Evolutionary conservation across 2,329 filamentous ascomycete species (phyloP).

Genomic region (Fusarium drepaniforme): DNA sequence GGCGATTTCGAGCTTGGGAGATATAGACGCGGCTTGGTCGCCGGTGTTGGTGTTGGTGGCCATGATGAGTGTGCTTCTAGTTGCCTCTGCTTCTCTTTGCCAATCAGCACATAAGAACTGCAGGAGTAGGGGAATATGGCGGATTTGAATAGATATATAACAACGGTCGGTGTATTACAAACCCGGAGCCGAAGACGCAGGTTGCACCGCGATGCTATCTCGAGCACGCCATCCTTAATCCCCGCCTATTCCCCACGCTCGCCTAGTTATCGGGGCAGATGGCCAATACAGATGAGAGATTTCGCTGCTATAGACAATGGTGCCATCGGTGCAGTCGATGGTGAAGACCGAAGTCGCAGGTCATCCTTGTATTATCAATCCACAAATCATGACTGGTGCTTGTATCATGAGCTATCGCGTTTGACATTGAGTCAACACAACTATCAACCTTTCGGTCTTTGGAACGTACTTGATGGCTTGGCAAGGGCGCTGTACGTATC

Average conservation of each 20-base stretch:
- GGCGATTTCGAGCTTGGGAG: constrained; percentile 53
- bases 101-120: not conserved
- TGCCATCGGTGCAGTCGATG: not conserved
- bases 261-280: not conserved
- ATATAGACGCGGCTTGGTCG: not conserved
- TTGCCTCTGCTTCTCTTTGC: not conserved
- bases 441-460: not conserved
- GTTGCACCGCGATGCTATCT: constrained; percentile 1
- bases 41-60: not conserved
- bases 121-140: not conserved
- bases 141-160: not conserved
- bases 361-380: not conserved
- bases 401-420: not conserved
- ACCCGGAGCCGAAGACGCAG: constrained; percentile 7
- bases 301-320: not conserved
- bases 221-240: constrained; percentile 19
- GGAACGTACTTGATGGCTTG: not conserved
- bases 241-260: constrained; percentile 15
- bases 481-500: not conserved
- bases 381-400: not conserved
- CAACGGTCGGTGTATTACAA: not conserved
- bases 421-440: not conserved
- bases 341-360: constrained; percentile 1
- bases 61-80: not conserved
- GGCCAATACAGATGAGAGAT: not conserved